Conservation (phyloP, 257 asterid species). For the Echium plantagineum region DNA sequence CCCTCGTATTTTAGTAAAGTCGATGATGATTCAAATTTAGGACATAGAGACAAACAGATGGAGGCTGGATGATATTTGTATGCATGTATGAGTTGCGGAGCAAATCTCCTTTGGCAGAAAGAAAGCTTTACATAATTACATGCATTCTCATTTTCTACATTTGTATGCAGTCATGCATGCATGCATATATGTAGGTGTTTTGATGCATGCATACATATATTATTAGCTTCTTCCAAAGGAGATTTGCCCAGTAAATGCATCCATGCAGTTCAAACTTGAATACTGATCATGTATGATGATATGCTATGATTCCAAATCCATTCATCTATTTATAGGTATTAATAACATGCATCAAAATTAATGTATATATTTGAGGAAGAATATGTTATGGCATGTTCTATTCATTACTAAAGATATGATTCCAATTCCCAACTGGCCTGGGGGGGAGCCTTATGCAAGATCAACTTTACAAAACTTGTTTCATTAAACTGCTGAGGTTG, state of each 20-base stretch:
- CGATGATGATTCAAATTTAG: too few species aligned
- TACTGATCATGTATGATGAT: too few species aligned
- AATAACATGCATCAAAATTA: not conserved
- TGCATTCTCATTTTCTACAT: too few species aligned
- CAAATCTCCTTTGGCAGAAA: not conserved
- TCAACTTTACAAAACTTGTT: too few species aligned
- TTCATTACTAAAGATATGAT: not conserved
- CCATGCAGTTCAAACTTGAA: too few species aligned
- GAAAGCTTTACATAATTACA: not conserved
- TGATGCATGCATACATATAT: too few species aligned
- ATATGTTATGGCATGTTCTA: not conserved
- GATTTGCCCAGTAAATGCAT: not conserved
- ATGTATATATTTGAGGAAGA: not conserved
- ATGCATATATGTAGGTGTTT: not conserved
- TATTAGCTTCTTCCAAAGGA: not conserved
- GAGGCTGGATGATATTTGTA: too few species aligned
- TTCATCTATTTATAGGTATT: not conserved
- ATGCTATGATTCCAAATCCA: too few species aligned
- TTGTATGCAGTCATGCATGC: too few species aligned
- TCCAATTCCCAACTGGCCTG: not conserved
- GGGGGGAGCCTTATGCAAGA: not conserved
- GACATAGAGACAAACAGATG: too few species aligned
- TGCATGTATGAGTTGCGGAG: not conserved
- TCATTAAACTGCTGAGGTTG: too few species aligned
- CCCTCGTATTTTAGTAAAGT: too few species aligned